Percentiles rank a stretch among this genome's conserved stretches.
phyloP scores from a whole-genome alignment of 2,329 filamentous ascomycete species.

The Colletotrichum orchidophilum region DNA sequence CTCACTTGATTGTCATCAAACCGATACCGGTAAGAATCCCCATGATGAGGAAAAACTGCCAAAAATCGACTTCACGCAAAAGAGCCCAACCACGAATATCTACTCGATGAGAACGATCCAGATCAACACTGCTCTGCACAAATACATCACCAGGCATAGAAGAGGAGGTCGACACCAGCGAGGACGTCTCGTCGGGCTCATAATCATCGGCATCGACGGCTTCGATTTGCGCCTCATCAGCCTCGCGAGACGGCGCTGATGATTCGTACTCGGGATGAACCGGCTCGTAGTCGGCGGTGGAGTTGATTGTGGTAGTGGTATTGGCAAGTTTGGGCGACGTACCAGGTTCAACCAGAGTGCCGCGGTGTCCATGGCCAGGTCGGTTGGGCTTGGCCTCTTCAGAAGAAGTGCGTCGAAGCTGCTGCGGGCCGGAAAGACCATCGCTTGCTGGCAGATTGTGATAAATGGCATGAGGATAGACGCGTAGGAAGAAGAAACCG shows the following conservation, averaged over 20 bases:
- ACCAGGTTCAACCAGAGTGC: constrained; percentile 68
- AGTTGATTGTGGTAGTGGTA: constrained; percentile 39
- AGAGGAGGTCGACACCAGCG: constrained; percentile 76
- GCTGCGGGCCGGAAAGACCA: constrained; percentile 40
- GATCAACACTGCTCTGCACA: constrained; percentile 71
- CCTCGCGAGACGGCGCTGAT: constrained; percentile 25
- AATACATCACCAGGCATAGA: constrained; percentile 60
- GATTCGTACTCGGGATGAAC: constrained; percentile 16
- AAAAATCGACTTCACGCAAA: constrained; percentile 80
- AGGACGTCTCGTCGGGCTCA: constrained; percentile 78
- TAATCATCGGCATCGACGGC: constrained; percentile 38
- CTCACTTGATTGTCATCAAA: constrained; percentile 98
- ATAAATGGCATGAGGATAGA: constrained; percentile 72
- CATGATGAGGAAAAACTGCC: constrained; percentile 89
- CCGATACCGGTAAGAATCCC: constrained; percentile 92
- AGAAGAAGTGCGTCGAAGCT: constrained; percentile 52
- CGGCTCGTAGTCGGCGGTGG: constrained; percentile 34
- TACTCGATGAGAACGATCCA: constrained; percentile 80
- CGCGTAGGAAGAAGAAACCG: constrained; percentile 86
- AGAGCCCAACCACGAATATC: constrained; percentile 89
- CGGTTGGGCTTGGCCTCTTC: constrained; percentile 51
- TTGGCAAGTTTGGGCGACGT: constrained; percentile 55
- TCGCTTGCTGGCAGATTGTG: constrained; percentile 59
- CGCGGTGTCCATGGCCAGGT: constrained; percentile 49
- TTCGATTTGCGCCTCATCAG: constrained; percentile 39